Base-by-base conservation (phyloP, 2,329 filamentous ascomycete species). In the Onygenales sp. region DNA sequence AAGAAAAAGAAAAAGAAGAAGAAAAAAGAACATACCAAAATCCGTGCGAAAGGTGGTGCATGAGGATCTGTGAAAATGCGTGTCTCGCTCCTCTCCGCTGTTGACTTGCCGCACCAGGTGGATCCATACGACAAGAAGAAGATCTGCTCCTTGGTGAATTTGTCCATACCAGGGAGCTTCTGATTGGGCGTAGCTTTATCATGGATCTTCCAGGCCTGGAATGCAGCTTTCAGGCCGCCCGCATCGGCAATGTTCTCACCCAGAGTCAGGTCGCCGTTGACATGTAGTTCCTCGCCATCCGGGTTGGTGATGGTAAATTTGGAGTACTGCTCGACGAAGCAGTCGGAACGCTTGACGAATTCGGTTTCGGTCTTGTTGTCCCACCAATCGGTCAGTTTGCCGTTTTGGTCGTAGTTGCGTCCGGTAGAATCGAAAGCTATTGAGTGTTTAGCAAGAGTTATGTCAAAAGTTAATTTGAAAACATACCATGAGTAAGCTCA, bases 191-290 rank as follows among this genome's bases (percentile, higher is more conserved):
- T 75, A 39, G 76, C 69, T 2, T 71, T 66, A 35, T 80, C 77
- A 9, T 77, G 76, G 57, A 77, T 78, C 64, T 82, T 78, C 84
- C 85, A 89, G 0, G 84, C 83, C 27, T 77, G 72, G 63, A 80
- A 87, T 0, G 83, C 75, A 0, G 83, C 80, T 7, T 77, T 75
- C 0, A 88, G 64, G 11, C 85, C 85, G 13, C 84, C 84, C 0
- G 84, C 81, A 64, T 88, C 85, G 1, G 84, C 84, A 61, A 88
- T 84, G 62, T 87, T 87, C 69, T 88, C 85, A 17, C 80, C 81
- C 2, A 87, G 69, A 0, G 84, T 87, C 11, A 82, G 71, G 27
- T 71, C 72, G 8, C 84, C 85, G 55, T 85, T 82, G 53, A 87
- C 78, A 56, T 83, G 78, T 0, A 85, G 70, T 3, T 76, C 72